Evolutionary conservation across 805 yeast species (phyloP).

Genomic region (Lipomyces mesembrius): DNA sequence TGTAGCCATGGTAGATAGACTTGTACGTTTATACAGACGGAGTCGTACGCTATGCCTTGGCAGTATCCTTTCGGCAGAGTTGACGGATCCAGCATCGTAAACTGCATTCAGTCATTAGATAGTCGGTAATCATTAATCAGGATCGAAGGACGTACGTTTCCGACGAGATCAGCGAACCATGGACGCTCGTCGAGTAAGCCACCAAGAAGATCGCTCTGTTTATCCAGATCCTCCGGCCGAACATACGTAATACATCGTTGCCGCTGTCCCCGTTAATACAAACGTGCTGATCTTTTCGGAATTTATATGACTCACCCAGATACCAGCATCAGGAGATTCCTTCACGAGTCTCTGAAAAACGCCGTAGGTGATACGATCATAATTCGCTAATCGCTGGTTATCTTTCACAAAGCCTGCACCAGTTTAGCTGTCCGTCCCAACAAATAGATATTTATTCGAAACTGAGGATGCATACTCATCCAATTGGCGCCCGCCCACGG

Average conservation of each 20-base stretch:
- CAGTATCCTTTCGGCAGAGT: constrained; percentile 58
- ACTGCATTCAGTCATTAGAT: constrained; percentile 7
- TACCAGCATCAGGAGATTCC: constrained; percentile 37
- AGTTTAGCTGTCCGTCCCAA: not conserved
- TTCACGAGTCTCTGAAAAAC: constrained; percentile 31
- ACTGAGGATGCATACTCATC: constrained; percentile 35
- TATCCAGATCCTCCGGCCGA: constrained; percentile 23
- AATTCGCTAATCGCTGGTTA: constrained; percentile 23
- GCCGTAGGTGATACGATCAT: constrained; percentile 47
- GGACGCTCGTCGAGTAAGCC: constrained; percentile 25
- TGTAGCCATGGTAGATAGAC: constrained; percentile 60
- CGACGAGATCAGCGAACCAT: constrained; percentile 32
- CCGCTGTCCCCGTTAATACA: not conserved
- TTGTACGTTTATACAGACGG: constrained; percentile 64
- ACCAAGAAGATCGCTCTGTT: constrained; percentile 24
- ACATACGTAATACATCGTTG: constrained; percentile 22
- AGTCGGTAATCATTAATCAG: not conserved
- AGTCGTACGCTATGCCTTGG: constrained; percentile 59
- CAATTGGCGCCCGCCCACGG: constrained; percentile 65
- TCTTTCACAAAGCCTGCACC: constrained; percentile 30
- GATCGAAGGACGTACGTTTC: constrained; percentile 19
- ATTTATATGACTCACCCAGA: constrained; percentile 23
- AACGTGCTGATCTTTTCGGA: not conserved
- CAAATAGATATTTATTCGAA: not conserved
- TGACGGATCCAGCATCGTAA: constrained; percentile 42